phyloP scores from a whole-genome alignment of 768 basidiomycete genomes.

The Termitomyces sp. region DNA sequence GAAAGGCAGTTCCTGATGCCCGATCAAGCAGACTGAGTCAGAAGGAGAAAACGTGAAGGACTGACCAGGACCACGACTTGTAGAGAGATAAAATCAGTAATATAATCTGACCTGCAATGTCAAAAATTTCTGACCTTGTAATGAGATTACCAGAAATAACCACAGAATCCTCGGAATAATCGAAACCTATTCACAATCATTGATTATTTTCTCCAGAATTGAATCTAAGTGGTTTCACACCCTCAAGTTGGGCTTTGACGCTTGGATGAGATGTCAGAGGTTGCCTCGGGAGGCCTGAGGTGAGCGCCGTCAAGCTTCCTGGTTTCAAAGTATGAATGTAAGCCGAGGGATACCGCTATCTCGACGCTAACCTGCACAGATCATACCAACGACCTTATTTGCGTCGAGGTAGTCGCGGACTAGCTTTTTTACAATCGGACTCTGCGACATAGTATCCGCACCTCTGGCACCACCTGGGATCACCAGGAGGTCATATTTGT shows the following conservation, averaged over 20 bases:
- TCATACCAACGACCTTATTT: constrained; percentile 71
- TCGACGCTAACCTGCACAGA: constrained; percentile 64
- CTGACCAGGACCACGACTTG: constrained; percentile 69
- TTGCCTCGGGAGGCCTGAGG: constrained; percentile 54
- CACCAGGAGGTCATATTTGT: constrained; percentile 61
- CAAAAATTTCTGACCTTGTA: constrained; percentile 51
- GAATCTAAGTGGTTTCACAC: constrained; percentile 25
- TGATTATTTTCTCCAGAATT: background rate
- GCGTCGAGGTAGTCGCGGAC: constrained; percentile 49
- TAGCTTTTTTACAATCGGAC: constrained; percentile 53
- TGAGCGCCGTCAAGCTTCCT: constrained; percentile 71
- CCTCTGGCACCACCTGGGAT: constrained; percentile 79
- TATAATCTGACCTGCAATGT: background rate
- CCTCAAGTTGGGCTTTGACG: constrained; percentile 54
- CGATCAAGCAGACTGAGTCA: background rate
- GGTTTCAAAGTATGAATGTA: background rate
- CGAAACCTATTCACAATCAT: constrained; percentile 44
- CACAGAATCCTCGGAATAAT: constrained; percentile 70
- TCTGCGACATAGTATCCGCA: constrained; percentile 65
- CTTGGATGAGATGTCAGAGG: constrained; percentile 77
- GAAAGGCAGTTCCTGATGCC: constrained; percentile 61
- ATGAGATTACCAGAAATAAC: constrained; percentile 69
- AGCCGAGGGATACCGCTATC: background rate
- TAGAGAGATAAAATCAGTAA: background rate
- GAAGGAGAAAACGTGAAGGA: background rate